Base-by-base conservation (phyloP, 805 yeast species). In the Kuraishia capsulata region DNA sequence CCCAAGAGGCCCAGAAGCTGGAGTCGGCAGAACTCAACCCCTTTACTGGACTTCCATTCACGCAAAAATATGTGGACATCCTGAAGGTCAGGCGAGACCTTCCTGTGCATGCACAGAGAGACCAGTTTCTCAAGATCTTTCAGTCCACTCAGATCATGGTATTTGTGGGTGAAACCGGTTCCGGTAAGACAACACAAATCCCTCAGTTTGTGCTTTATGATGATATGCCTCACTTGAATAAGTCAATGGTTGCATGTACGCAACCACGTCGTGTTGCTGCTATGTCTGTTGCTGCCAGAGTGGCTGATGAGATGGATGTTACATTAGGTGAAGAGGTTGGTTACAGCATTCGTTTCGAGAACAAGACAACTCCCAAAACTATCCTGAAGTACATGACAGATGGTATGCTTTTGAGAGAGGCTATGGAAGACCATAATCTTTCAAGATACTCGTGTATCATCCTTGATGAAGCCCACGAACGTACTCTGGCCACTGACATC, bases 241-340 rank as follows among this genome's bases (percentile, higher is more conserved):
- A 90, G 4, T 78, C 78, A 13, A 90, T 81, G 62, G 90, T 90
- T 39, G 97, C 96, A 1, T 89, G 96, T 77, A 89, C 97, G 0
- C 90, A 74, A 61, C 98, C 98, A 14, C 78, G 98, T 67, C 79
- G 98, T 64, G 97, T 90, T 48, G 98, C 98, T 16, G 97, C 98
- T 14, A 90, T 89, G 97, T 84, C 95, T 39, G 97, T 89, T 42
- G 97, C 97, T 17, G 81, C 84, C 46, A 83, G 98, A 68, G 98
- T 90, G 38, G 96, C 97, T 3, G 95, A 87, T 54, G 98, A 90
- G 62, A 78, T 89, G 92, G 97, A 89, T 59, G 97, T 90, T 4
- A 69, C 73, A 43, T 64, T 90, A 37, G 98, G 98, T 26, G 82
- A 81, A 47, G 95, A 90, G 61, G 97, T 90, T 42, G 98, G 98